phyloP scores from a whole-genome alignment of 179 eudicot genomes.

The Vitellaria paradoxa region DNA sequence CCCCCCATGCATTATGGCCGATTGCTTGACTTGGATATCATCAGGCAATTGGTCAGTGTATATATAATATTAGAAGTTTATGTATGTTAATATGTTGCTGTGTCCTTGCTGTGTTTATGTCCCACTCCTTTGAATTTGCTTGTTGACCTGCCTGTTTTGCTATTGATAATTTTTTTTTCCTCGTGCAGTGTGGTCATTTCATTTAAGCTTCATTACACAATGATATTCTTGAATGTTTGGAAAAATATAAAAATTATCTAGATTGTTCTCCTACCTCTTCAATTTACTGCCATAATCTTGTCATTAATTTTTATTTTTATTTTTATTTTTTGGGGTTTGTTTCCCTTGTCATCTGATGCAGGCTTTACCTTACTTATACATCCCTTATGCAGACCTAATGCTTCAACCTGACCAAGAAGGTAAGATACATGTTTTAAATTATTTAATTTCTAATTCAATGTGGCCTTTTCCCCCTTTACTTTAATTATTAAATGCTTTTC shows the following conservation, averaged over 20 bases:
- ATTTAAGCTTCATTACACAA: background rate
- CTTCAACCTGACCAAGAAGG: conserved; percentile 54
- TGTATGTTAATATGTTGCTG: background rate
- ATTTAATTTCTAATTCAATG: background rate
- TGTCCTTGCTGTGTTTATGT: background rate
- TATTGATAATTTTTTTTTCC: too few relatives aligned
- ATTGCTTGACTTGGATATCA: too few relatives aligned
- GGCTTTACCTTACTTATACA: conserved; percentile 90
- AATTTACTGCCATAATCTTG: background rate
- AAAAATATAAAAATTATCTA: background rate
- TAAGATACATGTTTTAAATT: conserved; percentile 17
- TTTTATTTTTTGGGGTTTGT: background rate
- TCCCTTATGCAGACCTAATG: conserved; percentile 69
- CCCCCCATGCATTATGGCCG: too few relatives aligned
- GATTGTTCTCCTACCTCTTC: background rate
- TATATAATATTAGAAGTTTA: background rate
- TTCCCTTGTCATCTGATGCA: conserved; percentile 27
- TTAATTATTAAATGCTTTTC: background rate
- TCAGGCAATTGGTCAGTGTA: too few relatives aligned
- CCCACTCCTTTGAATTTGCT: background rate
- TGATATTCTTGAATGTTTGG: background rate
- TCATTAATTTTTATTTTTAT: background rate
- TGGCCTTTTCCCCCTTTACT: background rate
- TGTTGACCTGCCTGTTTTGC: background rate
- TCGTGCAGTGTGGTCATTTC: background rate